These are phyloP conservation scores for Talaromyces islandicus DNA, from an alignment of 2,329 filamentous ascomycete genomes.

Conservation along the genomic window DNA sequence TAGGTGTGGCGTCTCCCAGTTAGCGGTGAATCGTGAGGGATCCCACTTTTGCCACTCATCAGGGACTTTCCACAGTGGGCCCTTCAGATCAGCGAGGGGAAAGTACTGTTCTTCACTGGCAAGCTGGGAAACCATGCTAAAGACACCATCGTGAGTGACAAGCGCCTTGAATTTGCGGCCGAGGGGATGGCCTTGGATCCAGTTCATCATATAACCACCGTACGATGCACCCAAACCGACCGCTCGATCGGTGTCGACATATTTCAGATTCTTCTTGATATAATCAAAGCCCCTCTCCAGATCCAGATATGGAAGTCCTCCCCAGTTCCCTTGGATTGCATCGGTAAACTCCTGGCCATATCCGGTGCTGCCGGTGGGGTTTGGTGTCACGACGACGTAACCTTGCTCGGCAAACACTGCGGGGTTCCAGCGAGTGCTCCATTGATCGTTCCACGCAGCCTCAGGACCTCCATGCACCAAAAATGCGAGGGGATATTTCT, in stretches of 20 bases:
- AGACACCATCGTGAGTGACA: constrained; percentile 49
- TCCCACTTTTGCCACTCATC: constrained; percentile 54
- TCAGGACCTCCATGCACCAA: constrained; percentile 51
- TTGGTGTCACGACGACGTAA: constrained; percentile 55
- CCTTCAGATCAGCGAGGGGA: constrained; percentile 47
- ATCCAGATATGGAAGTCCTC: constrained; percentile 50
- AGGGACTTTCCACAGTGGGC: constrained; percentile 44
- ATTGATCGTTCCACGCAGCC: constrained; percentile 48
- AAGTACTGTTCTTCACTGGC: constrained; percentile 52
- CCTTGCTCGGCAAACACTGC: constrained; percentile 56
- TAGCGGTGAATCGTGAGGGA: constrained; percentile 48
- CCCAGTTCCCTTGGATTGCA: constrained; percentile 48
- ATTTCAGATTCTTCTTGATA: constrained; percentile 45
- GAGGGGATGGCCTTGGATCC: constrained; percentile 51
- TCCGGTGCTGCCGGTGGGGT: constrained; percentile 53
- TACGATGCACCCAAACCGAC: constrained; percentile 50
- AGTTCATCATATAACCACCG: constrained; percentile 58
- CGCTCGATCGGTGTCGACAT: constrained; percentile 49
- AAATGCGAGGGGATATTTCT: constrained; percentile 51
- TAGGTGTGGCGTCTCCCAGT: constrained; percentile 84
- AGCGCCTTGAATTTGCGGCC: constrained; percentile 53
- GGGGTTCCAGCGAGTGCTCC: constrained; percentile 51
- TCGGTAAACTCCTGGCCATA: constrained; percentile 53
- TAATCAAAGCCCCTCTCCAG: constrained; percentile 49
- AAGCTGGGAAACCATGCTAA: constrained; percentile 39